A percentile compares a stretch with the other conserved stretches of the same genome.
phyloP scores from a whole-genome alignment of 2,329 filamentous ascomycete genomes.

The Fusarium sp. region DNA sequence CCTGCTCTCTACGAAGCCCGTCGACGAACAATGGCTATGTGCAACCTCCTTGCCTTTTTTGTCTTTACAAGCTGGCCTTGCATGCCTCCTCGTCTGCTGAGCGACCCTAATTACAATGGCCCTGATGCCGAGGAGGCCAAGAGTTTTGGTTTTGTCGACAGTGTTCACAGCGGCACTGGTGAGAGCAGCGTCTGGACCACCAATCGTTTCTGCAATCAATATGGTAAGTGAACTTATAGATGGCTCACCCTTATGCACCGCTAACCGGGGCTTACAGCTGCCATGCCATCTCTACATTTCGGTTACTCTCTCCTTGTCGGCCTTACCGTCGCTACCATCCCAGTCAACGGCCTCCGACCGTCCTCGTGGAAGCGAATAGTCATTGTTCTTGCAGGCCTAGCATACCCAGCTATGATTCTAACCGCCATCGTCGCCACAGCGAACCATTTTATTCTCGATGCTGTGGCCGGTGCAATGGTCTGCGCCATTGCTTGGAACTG shows the following conservation, averaged over 20 bases:
- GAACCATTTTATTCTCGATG: conserved; percentile 80
- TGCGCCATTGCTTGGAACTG: conserved; percentile 73
- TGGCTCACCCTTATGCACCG: neutral
- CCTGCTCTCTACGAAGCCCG: conserved; percentile 66
- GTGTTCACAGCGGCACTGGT: conserved; percentile 63
- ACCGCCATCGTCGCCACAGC: conserved; percentile 77
- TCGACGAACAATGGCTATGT: conserved; percentile 71
- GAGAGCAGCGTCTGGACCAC: conserved; percentile 68
- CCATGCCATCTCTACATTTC: conserved; percentile 82
- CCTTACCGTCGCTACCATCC: conserved; percentile 75
- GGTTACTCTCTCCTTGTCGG: conserved; percentile 81
- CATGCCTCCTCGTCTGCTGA: conserved; percentile 72
- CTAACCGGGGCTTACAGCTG: conserved; percentile 59
- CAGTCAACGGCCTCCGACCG: conserved; percentile 67
- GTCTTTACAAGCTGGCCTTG: conserved; percentile 74
- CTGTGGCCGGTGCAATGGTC: conserved; percentile 74
- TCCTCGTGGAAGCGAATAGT: conserved; percentile 63
- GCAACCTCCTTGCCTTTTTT: conserved; percentile 71
- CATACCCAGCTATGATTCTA: conserved; percentile 75
- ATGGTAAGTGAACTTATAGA: conserved; percentile 66
- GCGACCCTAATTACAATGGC: conserved; percentile 67
- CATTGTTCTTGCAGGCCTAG: conserved; percentile 64
- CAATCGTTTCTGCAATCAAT: conserved; percentile 81
- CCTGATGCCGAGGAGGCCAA: conserved; percentile 68
- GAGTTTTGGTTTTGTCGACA: conserved; percentile 72